phyloP scores from a whole-genome alignment of 1,139 yeast genomes.

The Suhomyces maxii region DNA sequence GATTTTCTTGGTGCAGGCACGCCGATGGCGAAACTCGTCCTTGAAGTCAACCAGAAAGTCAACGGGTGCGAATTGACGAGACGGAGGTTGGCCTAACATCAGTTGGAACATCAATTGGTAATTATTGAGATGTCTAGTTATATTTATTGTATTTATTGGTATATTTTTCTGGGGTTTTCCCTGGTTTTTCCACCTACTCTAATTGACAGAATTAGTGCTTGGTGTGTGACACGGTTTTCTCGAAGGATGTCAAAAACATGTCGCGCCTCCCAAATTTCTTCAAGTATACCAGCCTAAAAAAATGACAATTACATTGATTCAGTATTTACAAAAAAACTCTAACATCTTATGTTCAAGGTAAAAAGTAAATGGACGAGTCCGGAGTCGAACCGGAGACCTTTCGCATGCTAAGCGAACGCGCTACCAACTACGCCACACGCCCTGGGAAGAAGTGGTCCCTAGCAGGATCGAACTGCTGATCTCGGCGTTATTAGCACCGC shows the following conservation, averaged over 20 bases:
- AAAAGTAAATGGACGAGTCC: constrained; percentile 72
- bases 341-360: background rate
- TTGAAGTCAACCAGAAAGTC: background rate
- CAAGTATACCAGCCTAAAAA: background rate
- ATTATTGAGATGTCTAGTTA: too few species aligned
- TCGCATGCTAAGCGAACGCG: constrained; percentile 91
- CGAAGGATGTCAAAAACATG: too few species aligned
- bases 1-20: constrained; percentile 9
- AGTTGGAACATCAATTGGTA: too few species aligned
- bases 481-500: constrained; percentile 87
- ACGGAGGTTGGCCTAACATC: too few species aligned
- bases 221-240: too few species aligned
- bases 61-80: background rate
- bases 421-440: constrained; percentile 94
- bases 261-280: too few species aligned
- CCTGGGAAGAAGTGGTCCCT: constrained; percentile 64
- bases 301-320: background rate
- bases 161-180: too few species aligned
- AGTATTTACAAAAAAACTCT: constrained; percentile 9
- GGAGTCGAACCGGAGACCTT: constrained; percentile 91
- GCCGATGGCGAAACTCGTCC: background rate
- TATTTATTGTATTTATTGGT: too few species aligned
- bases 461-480: constrained; percentile 87
- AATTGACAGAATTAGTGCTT: too few species aligned
- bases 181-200: too few species aligned